Evolutionary conservation across 2,329 filamentous ascomycete genomes (phyloP).

Genomic region (Immersiporthe knoxdaviesiana): DNA sequence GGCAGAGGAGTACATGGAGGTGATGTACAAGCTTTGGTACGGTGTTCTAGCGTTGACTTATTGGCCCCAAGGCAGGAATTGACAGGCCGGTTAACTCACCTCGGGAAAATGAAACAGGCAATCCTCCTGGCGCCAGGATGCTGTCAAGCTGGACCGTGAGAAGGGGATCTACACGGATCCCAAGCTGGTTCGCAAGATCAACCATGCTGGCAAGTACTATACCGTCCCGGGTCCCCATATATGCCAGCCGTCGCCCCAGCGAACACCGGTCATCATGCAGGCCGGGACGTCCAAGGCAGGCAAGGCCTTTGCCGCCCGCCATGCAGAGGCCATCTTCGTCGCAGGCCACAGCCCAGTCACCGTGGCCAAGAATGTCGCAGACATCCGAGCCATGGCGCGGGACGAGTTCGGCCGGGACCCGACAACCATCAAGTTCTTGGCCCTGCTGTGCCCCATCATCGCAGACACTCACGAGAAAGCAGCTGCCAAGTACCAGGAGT

Average conservation of each 20-base stretch:
- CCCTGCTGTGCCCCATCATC: constrained; percentile 61
- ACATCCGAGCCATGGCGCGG: constrained; percentile 56
- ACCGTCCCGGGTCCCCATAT: constrained; percentile 64
- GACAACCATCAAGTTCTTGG: constrained; percentile 61
- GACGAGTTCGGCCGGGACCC: constrained; percentile 56
- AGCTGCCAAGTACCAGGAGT: constrained; percentile 57
- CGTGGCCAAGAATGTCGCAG: constrained; percentile 59
- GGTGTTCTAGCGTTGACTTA: no score
- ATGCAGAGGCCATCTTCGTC: constrained; percentile 68
- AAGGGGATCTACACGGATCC: constrained; percentile 59
- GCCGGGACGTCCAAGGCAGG: constrained; percentile 65
- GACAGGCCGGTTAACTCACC: neutral
- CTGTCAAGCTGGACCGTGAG: constrained; percentile 62
- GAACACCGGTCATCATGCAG: constrained; percentile 67
- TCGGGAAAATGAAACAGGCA: no score
- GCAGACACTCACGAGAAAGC: constrained; percentile 65
- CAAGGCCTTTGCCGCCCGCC: constrained; percentile 62
- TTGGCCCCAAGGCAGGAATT: no score
- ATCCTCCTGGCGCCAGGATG: constrained; percentile 69
- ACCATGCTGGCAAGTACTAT: constrained; percentile 68
- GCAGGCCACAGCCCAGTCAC: constrained; percentile 59
- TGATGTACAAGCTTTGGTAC: constrained; percentile 64
- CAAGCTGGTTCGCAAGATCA: constrained; percentile 62
- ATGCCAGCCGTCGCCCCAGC: constrained; percentile 63
- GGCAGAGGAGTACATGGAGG: constrained; percentile 66